Percentiles rank a stretch among this genome's conserved stretches.
Conservation (phyloP, 257 asterid species). For the Fraxinus pennsylvanica region DNA sequence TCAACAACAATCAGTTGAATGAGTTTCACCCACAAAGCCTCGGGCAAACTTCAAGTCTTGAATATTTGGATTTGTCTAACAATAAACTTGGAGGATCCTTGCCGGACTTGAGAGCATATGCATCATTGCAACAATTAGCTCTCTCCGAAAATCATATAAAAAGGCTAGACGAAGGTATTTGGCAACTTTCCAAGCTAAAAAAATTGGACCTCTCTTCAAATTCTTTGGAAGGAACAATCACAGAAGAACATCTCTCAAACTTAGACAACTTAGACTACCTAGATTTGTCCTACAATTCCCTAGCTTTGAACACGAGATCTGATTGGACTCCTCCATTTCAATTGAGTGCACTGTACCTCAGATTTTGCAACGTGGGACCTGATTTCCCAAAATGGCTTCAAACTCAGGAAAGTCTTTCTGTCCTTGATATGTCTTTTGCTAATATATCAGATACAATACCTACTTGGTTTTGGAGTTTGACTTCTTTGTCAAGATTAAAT, state of each 20-base stretch:
- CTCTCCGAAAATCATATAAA: neutral
- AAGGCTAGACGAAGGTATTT: neutral
- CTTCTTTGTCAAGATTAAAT: slow-evolving; percentile 21
- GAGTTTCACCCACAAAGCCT: neutral
- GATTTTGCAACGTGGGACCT: slow-evolving; percentile 31
- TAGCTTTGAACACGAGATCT: slow-evolving; percentile 11
- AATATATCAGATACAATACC: slow-evolving; percentile 32
- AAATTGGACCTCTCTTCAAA: slow-evolving; percentile 18
- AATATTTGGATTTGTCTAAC: no score
- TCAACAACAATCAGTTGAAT: slow-evolving; percentile 1
- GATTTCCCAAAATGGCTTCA: slow-evolving; percentile 36
- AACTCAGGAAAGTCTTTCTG: slow-evolving; percentile 12
- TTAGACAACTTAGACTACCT: slow-evolving; percentile 15
- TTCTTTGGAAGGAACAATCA: slow-evolving; percentile 27
- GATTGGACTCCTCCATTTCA: slow-evolving; percentile 39
- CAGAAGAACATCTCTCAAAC: slow-evolving; percentile 23
- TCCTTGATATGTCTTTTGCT: slow-evolving; percentile 31
- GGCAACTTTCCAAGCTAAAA: slow-evolving; percentile 1
- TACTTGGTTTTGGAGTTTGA: slow-evolving; percentile 28
- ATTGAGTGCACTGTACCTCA: neutral
- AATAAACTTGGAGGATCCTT: neutral
- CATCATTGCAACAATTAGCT: neutral
- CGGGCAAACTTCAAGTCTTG: no score
- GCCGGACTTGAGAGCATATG: neutral
- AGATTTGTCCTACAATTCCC: slow-evolving; percentile 27